Base-by-base conservation (phyloP, 2,329 filamentous ascomycete species). In the Epichloe coenophiala region DNA sequence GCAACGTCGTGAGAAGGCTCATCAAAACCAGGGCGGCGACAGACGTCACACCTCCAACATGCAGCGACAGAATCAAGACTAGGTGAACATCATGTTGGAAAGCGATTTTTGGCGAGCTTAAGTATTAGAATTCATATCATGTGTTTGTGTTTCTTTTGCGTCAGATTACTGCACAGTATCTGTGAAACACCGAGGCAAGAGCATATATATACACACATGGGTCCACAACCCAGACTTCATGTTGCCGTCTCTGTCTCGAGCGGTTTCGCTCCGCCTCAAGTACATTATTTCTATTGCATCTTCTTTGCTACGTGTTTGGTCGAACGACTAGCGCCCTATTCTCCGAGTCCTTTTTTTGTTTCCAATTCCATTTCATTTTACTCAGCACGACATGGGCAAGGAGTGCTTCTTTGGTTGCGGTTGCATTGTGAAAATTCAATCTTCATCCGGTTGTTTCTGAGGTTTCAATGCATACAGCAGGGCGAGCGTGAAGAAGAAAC, bases 1-100 rank as follows among this genome's bases (percentile, higher is more conserved):
- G 67, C 87, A 88, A 51, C 85, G 90, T 55, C 88, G 91, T 59
- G 89, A 95, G 62, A 95, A 95, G 70, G 77, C 73, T 17, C 67
- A 68, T 51, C 74, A 78, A 57, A 68, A 72, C 54, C 66, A 69
- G 50, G 61, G 65, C 55, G 60, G 61, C 48, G 68, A 71, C 51
- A 70, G 70, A 55, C 68, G 68, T 39, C 63, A 66, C 49, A 45
- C 54, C 21, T 53, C 58, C 15, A 60, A 57, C 52, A 48, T 53
- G 21, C 59, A 62, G 41, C 69, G 66, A 59, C 65, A 66, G 55
- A 53, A 53, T 43, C 54, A 59, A 27, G 66, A 69, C 42, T 64
- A 66, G 54, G 39, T 3, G 38, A 15, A 45, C 1, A 41, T 6
- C 6, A 37, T 44, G 31, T 17, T 40, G 37, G 38, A 23, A 36